A percentile compares a stretch with the other conserved stretches of the same genome.
Conservation (phyloP, 1,284 basidiomycete genomes). For the Tetrapyrgos nigripes region DNA sequence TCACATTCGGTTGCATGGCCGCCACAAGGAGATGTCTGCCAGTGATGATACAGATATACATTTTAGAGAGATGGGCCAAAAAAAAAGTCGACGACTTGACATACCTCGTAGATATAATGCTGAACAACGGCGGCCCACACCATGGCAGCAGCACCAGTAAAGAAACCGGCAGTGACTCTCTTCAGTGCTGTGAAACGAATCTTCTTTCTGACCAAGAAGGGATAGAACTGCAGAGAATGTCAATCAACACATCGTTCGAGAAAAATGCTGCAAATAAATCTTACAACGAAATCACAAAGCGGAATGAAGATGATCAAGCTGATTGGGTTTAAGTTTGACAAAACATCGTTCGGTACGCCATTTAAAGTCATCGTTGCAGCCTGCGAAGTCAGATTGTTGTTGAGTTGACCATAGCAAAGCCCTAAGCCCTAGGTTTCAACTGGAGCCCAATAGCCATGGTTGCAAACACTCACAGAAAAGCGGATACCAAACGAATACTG, state of each 20-base stretch:
- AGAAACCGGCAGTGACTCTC: slow-evolving; percentile 81
- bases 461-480: slow-evolving; percentile 61
- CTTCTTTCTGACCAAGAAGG: slow-evolving; percentile 34
- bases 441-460: not conserved
- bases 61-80: not conserved
- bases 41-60: not conserved
- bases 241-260: no score
- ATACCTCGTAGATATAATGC: slow-evolving; percentile 74
- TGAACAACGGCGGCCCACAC: slow-evolving; percentile 73
- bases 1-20: slow-evolving; percentile 52
- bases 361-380: slow-evolving; percentile 76
- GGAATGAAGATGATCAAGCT: slow-evolving; percentile 80
- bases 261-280: slow-evolving; percentile 61
- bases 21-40: slow-evolving; percentile 65
- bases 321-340: slow-evolving; percentile 84
- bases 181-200: slow-evolving; percentile 78
- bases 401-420: slow-evolving; percentile 78
- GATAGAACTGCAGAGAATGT: not conserved
- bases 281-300: slow-evolving; percentile 64
- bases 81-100: no score
- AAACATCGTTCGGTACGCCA: slow-evolving; percentile 82
- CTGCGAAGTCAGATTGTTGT: slow-evolving; percentile 83
- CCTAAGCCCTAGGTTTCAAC: slow-evolving; percentile 42
- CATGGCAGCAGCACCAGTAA: slow-evolving; percentile 65
- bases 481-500: slow-evolving; percentile 82